Evolutionary conservation across 208 protist genomes (phyloP).

Genomic region (Vickermania ingenoplastis): DNA sequence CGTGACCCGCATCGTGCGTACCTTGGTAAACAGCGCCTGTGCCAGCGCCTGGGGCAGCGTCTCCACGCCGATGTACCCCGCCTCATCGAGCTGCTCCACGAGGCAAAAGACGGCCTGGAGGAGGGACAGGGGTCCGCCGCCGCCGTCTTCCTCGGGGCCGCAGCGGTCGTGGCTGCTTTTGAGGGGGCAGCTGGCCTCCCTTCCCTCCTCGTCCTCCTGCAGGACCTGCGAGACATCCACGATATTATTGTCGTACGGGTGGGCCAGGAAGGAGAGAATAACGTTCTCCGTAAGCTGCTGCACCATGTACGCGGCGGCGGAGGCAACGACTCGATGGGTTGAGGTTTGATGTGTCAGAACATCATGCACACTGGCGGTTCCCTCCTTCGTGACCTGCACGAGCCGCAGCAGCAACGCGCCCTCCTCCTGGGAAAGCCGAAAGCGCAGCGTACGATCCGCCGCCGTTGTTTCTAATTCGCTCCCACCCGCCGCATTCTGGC

Average conservation of each 20-base stretch:
- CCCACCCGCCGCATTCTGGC: not conserved
- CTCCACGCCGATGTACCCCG: slow-evolving; percentile 40
- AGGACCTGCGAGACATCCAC: slow-evolving; percentile 11
- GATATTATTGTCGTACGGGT: not conserved
- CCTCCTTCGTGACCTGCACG: slow-evolving; percentile 15
- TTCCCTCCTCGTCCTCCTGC: too few relatives aligned
- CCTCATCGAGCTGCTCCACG: slow-evolving; percentile 39
- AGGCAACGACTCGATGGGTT: slow-evolving; percentile 28
- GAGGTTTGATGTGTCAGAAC: not conserved
- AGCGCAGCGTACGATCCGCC: slow-evolving; percentile 35
- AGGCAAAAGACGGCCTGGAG: slow-evolving; percentile 50
- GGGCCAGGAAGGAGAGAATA: slow-evolving; percentile 29
- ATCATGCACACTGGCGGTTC: slow-evolving; percentile 31
- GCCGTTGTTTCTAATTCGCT: not conserved
- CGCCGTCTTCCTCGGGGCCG: not conserved
- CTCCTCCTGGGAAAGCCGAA: slow-evolving; percentile 58
- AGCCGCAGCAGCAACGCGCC: slow-evolving; percentile 27
- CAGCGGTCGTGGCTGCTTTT: not conserved
- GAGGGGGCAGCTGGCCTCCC: too few relatives aligned
- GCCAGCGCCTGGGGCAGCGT: slow-evolving; percentile 38
- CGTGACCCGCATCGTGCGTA: slow-evolving; percentile 47
- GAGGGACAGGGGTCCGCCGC: not conserved
- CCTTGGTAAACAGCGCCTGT: slow-evolving; percentile 28
- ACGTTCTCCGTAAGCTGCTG: slow-evolving; percentile 41
- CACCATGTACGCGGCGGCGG: slow-evolving; percentile 37